Evolutionary conservation across 495 filamentous ascomycete species (phyloP).

Genomic region (Xylaria telfairii): DNA sequence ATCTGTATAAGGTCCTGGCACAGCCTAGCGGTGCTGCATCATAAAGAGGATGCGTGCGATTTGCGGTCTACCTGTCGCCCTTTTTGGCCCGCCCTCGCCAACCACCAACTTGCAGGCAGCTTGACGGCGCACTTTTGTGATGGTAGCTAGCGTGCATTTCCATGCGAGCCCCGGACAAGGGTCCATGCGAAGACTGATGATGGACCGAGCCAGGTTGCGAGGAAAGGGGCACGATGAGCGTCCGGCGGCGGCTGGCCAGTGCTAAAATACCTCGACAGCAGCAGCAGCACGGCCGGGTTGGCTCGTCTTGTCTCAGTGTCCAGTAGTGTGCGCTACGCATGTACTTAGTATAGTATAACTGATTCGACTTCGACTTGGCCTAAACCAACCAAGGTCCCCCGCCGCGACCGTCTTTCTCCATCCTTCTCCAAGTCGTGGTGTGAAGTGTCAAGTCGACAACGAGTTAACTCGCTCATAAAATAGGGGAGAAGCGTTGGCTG

Average conservation of each 20-base stretch:
- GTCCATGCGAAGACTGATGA: conserved; percentile 18
- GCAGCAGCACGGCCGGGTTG: not conserved
- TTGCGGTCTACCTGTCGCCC: not conserved
- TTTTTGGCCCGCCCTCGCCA: conserved; percentile 3
- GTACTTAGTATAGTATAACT: not conserved
- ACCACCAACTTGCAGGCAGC: conserved; percentile 18
- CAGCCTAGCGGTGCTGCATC: not conserved
- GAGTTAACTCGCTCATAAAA: conserved; percentile 18
- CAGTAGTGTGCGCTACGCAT: not conserved
- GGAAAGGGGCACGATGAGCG: conserved; percentile 17
- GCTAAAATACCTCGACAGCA: not conserved
- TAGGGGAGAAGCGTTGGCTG: conserved; percentile 10
- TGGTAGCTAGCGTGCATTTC: conserved; percentile 8
- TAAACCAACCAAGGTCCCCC: conserved; percentile 13
- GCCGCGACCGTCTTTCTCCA: conserved; percentile 11
- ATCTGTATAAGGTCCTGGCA: conserved; percentile 4
- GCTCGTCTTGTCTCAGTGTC: conserved; percentile 1
- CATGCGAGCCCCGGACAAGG: conserved; percentile 1
- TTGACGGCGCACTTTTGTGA: conserved; percentile 1
- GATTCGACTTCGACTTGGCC: conserved; percentile 9
- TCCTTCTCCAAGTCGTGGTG: conserved; percentile 15
- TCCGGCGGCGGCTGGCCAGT: conserved; percentile 20
- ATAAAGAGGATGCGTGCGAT: not conserved
- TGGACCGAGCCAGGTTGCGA: conserved; percentile 10
- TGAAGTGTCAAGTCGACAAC: conserved; percentile 22